phyloP scores from a whole-genome alignment of 257 asterid species.

The Euphrasia confusa region DNA sequence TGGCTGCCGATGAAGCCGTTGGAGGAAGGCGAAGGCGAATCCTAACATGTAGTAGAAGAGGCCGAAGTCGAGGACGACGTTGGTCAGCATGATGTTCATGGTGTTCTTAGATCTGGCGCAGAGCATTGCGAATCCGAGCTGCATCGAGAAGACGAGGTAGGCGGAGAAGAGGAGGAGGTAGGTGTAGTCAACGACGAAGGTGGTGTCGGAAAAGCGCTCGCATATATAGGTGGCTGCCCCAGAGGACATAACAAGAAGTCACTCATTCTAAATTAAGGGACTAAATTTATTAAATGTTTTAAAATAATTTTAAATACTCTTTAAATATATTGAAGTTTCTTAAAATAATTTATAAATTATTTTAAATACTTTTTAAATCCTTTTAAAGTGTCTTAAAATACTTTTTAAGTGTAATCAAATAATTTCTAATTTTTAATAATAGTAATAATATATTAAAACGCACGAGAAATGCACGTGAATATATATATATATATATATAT shows the following conservation, averaged over 20 bases:
- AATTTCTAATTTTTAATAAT: too few relatives aligned
- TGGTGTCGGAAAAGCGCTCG: slow-evolving; percentile 52
- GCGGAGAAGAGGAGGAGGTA: slow-evolving; percentile 87
- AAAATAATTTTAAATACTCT: too few relatives aligned
- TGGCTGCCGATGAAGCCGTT: slow-evolving; percentile 85
- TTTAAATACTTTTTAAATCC: too few relatives aligned
- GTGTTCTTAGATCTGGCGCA: slow-evolving; percentile 93
- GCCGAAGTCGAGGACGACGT: slow-evolving; percentile 91
- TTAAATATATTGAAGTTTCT: too few relatives aligned
- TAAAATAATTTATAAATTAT: too few relatives aligned
- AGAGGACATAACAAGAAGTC: slow-evolving; percentile 21
- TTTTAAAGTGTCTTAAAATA: too few relatives aligned
- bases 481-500: too few relatives aligned
- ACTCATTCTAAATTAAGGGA: too few relatives aligned
- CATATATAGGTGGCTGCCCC: slow-evolving; percentile 68
- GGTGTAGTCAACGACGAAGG: slow-evolving; percentile 65
- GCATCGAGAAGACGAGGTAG: slow-evolving; percentile 87
- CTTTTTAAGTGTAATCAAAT: too few relatives aligned
- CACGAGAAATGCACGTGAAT: too few relatives aligned
- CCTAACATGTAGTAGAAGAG: slow-evolving; percentile 80
- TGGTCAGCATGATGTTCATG: slow-evolving; percentile 91
- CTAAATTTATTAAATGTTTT: too few relatives aligned
- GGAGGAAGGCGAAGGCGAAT: slow-evolving; percentile 82
- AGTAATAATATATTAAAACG: too few relatives aligned
- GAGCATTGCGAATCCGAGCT: slow-evolving; percentile 92